These are phyloP conservation scores for Barnettozyma botsteinii DNA, from an alignment of 805 yeast genomes.

Conservation along the genomic window DNA sequence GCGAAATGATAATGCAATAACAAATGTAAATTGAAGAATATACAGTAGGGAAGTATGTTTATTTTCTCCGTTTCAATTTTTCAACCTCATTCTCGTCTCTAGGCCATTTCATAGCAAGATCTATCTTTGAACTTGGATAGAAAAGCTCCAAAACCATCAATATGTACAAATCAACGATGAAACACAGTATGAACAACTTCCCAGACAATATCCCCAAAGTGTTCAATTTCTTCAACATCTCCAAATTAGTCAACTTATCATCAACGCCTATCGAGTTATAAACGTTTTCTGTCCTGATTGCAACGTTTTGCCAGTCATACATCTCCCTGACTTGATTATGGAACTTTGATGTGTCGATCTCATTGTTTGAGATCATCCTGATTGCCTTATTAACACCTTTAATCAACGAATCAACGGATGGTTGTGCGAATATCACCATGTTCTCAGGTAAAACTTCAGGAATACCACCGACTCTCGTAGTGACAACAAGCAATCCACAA, in stretches of 20 bases:
- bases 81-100: constrained; percentile 7
- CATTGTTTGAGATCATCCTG: constrained; percentile 43
- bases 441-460: constrained; percentile 92
- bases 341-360: constrained; percentile 66
- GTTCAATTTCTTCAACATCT: constrained; percentile 58
- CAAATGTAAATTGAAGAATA: too few species aligned
- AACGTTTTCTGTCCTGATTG: constrained; percentile 77
- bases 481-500: constrained; percentile 88
- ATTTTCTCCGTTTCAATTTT: too few species aligned
- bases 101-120: constrained; percentile 79
- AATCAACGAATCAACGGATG: constrained; percentile 79
- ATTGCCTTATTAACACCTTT: constrained; percentile 72
- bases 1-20: too few species aligned
- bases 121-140: constrained; percentile 67
- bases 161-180: constrained; percentile 71
- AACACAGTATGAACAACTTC: constrained; percentile 70
- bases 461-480: constrained; percentile 95
- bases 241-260: constrained; percentile 33
- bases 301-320: constrained; percentile 93
- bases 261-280: constrained; percentile 46
- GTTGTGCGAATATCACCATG: constrained; percentile 89
- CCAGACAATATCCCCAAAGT: constrained; percentile 83
- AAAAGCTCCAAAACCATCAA: constrained; percentile 58
- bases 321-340: constrained; percentile 71
- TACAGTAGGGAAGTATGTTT: too few species aligned